Evolutionary conservation across 1,284 basidiomycete genomes (phyloP).

Genomic region (Inonotus obliquus): DNA sequence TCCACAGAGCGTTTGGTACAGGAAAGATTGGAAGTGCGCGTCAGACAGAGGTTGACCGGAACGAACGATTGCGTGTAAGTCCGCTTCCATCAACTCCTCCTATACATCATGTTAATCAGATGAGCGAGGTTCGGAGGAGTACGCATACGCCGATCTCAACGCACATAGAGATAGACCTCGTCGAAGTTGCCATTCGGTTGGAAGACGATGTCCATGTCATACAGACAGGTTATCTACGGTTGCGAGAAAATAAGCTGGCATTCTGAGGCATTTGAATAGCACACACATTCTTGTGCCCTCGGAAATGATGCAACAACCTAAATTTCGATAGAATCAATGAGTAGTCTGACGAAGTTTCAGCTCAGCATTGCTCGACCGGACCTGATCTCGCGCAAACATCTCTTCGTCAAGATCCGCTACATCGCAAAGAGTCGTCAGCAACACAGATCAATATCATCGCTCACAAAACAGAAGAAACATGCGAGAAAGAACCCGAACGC

Average conservation of each 20-base stretch:
- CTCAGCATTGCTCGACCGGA: constrained; percentile 31
- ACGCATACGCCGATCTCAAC: constrained; percentile 23
- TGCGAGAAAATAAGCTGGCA: constrained; percentile 15
- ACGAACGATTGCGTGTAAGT: constrained; percentile 97
- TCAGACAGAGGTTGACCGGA: constrained; percentile 97
- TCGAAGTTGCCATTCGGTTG: constrained; percentile 87
- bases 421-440: not conserved
- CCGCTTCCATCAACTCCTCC: constrained; percentile 99
- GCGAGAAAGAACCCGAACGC: not conserved
- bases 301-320: constrained; percentile 90
- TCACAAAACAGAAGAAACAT: not conserved
- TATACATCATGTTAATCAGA: constrained; percentile 27
- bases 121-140: not conserved
- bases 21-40: constrained; percentile 97
- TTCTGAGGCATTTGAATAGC: not conserved
- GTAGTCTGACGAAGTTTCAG: too few relatives aligned
- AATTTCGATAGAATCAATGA: not conserved
- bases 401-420: constrained; percentile 89
- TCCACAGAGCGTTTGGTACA: constrained; percentile 98
- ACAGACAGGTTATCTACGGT: constrained; percentile 80
- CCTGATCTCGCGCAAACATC: constrained; percentile 92
- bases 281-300: constrained; percentile 93
- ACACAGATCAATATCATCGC: not conserved
- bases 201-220: constrained; percentile 96
- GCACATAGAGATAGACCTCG: constrained; percentile 90